Evolutionary conservation across 1,284 basidiomycete species (phyloP), one percentile per base, ranked within the genome.

Genomic region (Naganishia cerealis): DNA sequence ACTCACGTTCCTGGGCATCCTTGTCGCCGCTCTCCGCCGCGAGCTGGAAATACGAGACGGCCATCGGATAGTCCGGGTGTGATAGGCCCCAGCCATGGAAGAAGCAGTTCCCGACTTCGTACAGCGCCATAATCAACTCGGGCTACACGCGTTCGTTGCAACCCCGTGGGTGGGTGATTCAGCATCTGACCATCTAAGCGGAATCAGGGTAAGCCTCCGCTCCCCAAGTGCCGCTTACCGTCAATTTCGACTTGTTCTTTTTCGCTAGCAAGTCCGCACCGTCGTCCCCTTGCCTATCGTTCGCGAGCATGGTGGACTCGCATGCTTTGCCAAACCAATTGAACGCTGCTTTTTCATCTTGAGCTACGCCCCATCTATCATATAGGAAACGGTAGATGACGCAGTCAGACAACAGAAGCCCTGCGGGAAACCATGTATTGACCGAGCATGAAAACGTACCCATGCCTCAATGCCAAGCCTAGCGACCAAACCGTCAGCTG

Each of bases 1-100:
- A 77, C 79, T 75, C 69, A 79, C 79, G 79, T 69, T 81, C 80
- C 68, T 80, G 79, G 2, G 76, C 72, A 40, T 74, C 75, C 29
- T 76, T 36, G 72, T 81, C 80, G 36, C 78, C 78, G 50, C 79
- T 70, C 40, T 75, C 74, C 18, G 73, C 80, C 2, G 79, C 79
- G 50, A 77, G 74, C 39, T 76, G 73, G 15, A 80, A 72, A 71
- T 81, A 80, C 54, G 74, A 73, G 53, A 80, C 62, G 0, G 74
- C 80, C 10, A 78, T 71, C 26, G 76, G 76, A 10, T 77, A 73
- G 16, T 69, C 50, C 52, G 67, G 67, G 21, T 69, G 62, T 12
- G 73, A 70, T 10, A 79, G 43, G 16, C 67, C 67, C 67, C 67
- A 69, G 24, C 61, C 79, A n/a, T 79, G 76, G 21, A 80, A 70